These are phyloP conservation scores for Diaporthe sp. DNA, from an alignment of 2,329 filamentous ascomycete genomes.

Conservation along the genomic window DNA sequence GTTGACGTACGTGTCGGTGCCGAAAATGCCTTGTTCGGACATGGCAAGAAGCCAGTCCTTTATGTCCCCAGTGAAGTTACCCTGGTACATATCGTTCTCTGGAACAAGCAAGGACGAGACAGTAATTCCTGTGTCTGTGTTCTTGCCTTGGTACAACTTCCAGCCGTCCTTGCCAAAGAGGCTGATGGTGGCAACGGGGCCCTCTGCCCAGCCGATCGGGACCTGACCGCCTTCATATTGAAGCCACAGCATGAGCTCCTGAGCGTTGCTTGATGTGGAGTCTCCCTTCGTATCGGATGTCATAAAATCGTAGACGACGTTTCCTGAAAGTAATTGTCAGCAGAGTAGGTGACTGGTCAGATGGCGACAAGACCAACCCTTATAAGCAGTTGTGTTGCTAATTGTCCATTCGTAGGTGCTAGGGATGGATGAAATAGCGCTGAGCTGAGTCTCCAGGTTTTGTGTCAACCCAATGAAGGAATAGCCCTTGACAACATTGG, in stretches of 20 bases:
- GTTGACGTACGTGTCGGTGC: constrained; percentile 55
- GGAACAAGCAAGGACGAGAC: constrained; percentile 54
- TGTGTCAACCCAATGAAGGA: constrained; percentile 60
- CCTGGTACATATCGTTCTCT: constrained; percentile 54
- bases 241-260: constrained; percentile 62
- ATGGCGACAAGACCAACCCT: constrained; percentile 44
- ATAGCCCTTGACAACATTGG: constrained; percentile 59
- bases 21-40: constrained; percentile 54
- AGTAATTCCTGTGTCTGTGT: constrained; percentile 58
- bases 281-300: constrained; percentile 58
- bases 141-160: constrained; percentile 58
- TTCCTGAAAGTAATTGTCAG: constrained; percentile 46
- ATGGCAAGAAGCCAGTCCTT: constrained; percentile 58
- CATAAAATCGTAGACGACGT: constrained; percentile 61
- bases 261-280: constrained; percentile 54
- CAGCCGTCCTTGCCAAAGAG: constrained; percentile 55
- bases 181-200: constrained; percentile 52
- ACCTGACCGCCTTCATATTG: constrained; percentile 60
- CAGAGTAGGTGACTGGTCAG: not conserved
- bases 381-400: constrained; percentile 57
- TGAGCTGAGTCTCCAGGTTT: constrained; percentile 56
- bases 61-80: constrained; percentile 55
- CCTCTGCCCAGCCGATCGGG: constrained; percentile 57
- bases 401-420: constrained; percentile 56
- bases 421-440: constrained; percentile 56